A percentile compares a stretch with the other conserved stretches of the same genome.
Conservation (phyloP, 805 yeast species). For the Sugiyamaella qingdaonensis region DNA sequence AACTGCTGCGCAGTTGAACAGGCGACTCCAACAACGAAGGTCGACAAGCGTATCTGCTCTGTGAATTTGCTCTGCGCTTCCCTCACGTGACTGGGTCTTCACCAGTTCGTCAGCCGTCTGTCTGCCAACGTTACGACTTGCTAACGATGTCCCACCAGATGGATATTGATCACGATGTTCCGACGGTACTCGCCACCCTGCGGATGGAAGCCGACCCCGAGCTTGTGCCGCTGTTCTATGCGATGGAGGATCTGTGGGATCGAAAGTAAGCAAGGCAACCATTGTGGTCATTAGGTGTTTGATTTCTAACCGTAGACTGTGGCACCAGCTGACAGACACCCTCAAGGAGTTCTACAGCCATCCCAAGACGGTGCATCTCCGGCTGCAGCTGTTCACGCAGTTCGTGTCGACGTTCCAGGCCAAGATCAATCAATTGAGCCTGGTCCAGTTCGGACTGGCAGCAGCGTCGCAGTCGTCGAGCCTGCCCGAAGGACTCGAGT, state of each 20-base stretch:
- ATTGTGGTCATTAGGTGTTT: neutral
- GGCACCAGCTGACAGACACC: constrained; percentile 86
- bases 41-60: no score
- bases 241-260: constrained; percentile 80
- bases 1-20: no score
- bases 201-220: constrained; percentile 65
- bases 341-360: constrained; percentile 58
- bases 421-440: constrained; percentile 73
- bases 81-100: neutral
- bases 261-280: constrained; percentile 44
- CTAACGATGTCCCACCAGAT: constrained; percentile 16
- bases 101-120: no score
- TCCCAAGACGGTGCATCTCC: constrained; percentile 48
- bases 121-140: neutral
- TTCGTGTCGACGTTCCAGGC: constrained; percentile 65
- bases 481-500: constrained; percentile 47
- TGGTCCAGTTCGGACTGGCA: constrained; percentile 65
- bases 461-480: constrained; percentile 45
- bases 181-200: constrained; percentile 52
- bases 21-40: no score
- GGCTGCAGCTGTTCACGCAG: constrained; percentile 63
- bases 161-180: constrained; percentile 37
- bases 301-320: constrained; percentile 42
- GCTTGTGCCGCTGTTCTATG: constrained; percentile 55
- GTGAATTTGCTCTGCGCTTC: no score